These are phyloP conservation scores for Apocynum venetum DNA, from an alignment of 257 asterid genomes.

Conservation along the genomic window DNA sequence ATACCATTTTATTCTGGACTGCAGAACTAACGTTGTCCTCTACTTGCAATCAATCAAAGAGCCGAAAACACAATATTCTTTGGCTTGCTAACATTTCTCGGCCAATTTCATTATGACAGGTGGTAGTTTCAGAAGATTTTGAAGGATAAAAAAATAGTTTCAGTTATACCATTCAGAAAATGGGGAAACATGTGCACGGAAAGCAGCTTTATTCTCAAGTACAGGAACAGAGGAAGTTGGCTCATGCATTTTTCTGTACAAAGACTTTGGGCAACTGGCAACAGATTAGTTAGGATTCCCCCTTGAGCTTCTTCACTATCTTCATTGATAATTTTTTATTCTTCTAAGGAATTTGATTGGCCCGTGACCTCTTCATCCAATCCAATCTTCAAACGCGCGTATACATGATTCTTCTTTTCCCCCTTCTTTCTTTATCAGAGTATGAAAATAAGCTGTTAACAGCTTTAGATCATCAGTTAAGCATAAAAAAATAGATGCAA, in stretches of 20 bases:
- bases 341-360: background rate
- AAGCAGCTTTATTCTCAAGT: background rate
- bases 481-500: background rate
- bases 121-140: background rate
- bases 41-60: background rate
- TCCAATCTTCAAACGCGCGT: background rate
- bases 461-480: conserved; percentile 11
- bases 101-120: background rate
- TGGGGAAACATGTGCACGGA: conserved; percentile 6
- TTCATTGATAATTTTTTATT: background rate
- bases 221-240: background rate
- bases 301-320: background rate
- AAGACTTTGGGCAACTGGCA: conserved; percentile 6
- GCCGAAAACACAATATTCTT: background rate
- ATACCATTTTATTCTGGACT: background rate
- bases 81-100: background rate
- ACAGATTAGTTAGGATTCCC: conserved; percentile 4
- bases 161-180: background rate
- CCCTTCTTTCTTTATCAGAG: background rate
- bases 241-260: background rate
- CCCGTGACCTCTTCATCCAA: background rate
- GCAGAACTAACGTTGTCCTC: background rate
- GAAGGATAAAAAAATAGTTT: background rate
- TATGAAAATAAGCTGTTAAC: conserved; percentile 22
- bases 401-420: background rate